Evolutionary conservation across 345 rosid species (phyloP).

Genomic region (Aquilaria malaccensis): DNA sequence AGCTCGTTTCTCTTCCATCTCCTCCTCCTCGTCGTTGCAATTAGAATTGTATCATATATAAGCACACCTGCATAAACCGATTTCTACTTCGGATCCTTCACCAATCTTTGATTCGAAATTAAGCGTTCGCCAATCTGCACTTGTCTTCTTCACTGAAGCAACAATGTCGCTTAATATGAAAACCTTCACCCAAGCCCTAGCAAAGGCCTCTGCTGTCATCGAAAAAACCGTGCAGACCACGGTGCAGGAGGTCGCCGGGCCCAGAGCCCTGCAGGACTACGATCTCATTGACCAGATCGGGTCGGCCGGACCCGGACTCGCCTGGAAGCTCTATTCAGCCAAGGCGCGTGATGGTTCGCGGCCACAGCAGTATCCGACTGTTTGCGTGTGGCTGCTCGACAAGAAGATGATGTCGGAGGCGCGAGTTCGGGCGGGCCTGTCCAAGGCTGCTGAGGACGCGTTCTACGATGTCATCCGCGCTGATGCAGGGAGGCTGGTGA

Average conservation of each 20-base stretch:
- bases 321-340: slow-evolving; percentile 85
- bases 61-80: too few relatives aligned
- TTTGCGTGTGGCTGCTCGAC: slow-evolving; percentile 94
- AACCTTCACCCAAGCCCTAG: slow-evolving; percentile 85
- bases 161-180: slow-evolving; percentile 92
- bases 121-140: too few relatives aligned
- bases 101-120: too few relatives aligned
- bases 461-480: slow-evolving; percentile 80
- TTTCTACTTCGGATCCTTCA: too few relatives aligned
- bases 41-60: too few relatives aligned
- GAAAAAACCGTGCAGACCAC: slow-evolving; percentile 96
- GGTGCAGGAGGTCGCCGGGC: slow-evolving; percentile 97
- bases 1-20: too few relatives aligned
- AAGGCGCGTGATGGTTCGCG: slow-evolving; percentile 68
- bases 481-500: slow-evolving; percentile 69
- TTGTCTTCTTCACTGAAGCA: neutral
- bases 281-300: slow-evolving; percentile 96
- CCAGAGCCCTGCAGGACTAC: slow-evolving; percentile 83
- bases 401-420: slow-evolving; percentile 76
- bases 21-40: too few relatives aligned
- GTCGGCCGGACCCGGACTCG: slow-evolving; percentile 95
- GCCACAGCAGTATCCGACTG: slow-evolving; percentile 79
- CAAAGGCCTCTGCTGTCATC: slow-evolving; percentile 91
- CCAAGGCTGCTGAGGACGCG: slow-evolving; percentile 82
- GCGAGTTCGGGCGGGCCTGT: slow-evolving; percentile 65